Conservation (phyloP, 495 filamentous ascomycete genomes). For the Penicillium fimorum region DNA sequence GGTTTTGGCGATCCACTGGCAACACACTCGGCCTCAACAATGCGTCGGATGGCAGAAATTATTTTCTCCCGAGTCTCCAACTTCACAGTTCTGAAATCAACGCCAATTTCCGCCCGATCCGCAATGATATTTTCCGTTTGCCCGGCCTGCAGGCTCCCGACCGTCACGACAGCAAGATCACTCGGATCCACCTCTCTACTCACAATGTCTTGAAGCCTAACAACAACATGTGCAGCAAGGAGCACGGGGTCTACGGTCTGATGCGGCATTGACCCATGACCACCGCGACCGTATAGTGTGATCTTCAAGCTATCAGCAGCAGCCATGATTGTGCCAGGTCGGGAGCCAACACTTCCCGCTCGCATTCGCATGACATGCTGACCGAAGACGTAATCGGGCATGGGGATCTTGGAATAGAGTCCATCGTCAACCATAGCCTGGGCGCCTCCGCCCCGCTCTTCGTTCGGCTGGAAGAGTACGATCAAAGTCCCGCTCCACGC, state of each 20-base stretch:
- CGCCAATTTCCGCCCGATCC: slow-evolving; percentile 45
- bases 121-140: slow-evolving; percentile 54
- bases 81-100: slow-evolving; percentile 49
- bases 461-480: slow-evolving; percentile 55
- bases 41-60: slow-evolving; percentile 40
- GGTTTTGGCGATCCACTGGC: slow-evolving; percentile 47
- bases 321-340: slow-evolving; percentile 44
- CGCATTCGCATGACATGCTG: slow-evolving; percentile 52
- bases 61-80: slow-evolving; percentile 39
- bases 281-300: slow-evolving; percentile 51
- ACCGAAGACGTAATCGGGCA: slow-evolving; percentile 50
- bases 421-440: slow-evolving; percentile 56
- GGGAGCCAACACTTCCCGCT: slow-evolving; percentile 41
- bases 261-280: slow-evolving; percentile 53
- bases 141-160: slow-evolving; percentile 51
- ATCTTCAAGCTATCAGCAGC: slow-evolving; percentile 52
- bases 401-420: slow-evolving; percentile 47
- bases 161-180: slow-evolving; percentile 51
- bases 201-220: slow-evolving; percentile 51
- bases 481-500: slow-evolving; percentile 52
- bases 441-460: slow-evolving; percentile 52
- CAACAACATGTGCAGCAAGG: slow-evolving; percentile 48
- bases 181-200: slow-evolving; percentile 49
- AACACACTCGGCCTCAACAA: slow-evolving; percentile 52
- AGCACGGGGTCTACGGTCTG: slow-evolving; percentile 51